Base-by-base conservation (phyloP, 2,329 filamentous ascomycete genomes). In the Cordyceps tenuipes region DNA sequence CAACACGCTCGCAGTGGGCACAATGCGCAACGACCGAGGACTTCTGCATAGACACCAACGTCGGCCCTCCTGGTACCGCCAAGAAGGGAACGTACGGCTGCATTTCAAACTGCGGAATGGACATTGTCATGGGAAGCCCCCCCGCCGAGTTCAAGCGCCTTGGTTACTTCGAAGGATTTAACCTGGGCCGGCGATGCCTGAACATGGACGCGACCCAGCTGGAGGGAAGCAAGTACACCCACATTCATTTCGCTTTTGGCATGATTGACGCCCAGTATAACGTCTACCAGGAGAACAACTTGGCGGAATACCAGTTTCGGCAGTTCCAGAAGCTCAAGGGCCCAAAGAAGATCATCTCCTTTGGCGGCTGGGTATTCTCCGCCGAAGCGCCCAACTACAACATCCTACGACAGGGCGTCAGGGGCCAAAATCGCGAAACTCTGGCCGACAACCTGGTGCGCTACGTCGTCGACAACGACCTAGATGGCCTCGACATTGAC, bases 351-450 rank as follows among this genome's bases (percentile, higher is more conserved):
- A 73, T 79, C 41, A 9, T 79, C 2, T 71, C 73, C 0, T 73
- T 80, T 63, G 77, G 77, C 9, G 77, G 77, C 12, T 79, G 77
- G 77, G 67, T 64, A 1, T 77, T 75, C 60, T 75, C 72, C n/a
- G n/a, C n/a, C n/a, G 0, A 77, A 74, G 0, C 66, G 70, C 13
- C 62, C 67, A 0, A 62, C 0, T 76, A 70, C 61, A 17, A 31
- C 26, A 74, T 76, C 36, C 71, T 78, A 60, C 68, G 75, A 0
- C 53, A 73, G 2, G 72, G 62, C n/a, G 66, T 71, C 5, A 60
- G 6, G 48, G 46, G 65, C 1, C 69, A 60, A 0, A 75, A 78
- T 55, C 66, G 71, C 63, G 0, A 1, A 48, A 63, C 10, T 67
- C 66, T 76, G 47, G 62, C 67, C 29, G 60, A 66, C 50, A 69